A percentile compares a stretch with the other conserved stretches of the same genome.
These are phyloP conservation scores for Wilcoxina mikolae DNA, from an alignment of 495 filamentous ascomycete genomes.

Conservation along the genomic window DNA sequence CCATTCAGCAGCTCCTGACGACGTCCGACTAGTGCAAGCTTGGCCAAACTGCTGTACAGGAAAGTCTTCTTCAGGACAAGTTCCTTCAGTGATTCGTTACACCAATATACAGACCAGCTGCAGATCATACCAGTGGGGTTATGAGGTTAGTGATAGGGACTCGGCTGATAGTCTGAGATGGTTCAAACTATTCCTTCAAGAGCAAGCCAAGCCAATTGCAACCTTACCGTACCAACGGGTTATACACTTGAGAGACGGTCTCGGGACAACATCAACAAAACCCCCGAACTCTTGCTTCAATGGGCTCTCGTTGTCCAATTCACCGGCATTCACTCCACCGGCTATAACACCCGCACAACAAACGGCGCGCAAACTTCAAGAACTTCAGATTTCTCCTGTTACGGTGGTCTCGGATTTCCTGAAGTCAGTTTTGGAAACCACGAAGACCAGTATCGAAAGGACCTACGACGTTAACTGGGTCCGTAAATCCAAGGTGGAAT, in stretches of 20 bases:
- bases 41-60: conserved; percentile 63
- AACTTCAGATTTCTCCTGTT: not conserved
- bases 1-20: not conserved
- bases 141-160: conserved; percentile 37
- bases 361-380: not conserved
- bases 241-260: too few species aligned
- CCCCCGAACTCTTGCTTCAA: too few species aligned
- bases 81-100: conserved; percentile 50
- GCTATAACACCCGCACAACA: not conserved
- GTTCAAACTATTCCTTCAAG: conserved; percentile 24
- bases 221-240: too few species aligned
- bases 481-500: conserved; percentile 31
- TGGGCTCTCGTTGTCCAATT: too few species aligned
- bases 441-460: conserved; percentile 7
- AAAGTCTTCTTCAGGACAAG: conserved; percentile 38
- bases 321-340: too few species aligned
- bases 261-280: too few species aligned
- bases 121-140: conserved; percentile 51
- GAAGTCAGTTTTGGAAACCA: conserved; percentile 12
- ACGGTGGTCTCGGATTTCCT: conserved; percentile 4
- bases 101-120: conserved; percentile 32
- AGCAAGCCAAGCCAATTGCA: conserved; percentile 39
- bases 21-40: conserved; percentile 57
- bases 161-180: conserved; percentile 11
- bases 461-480: conserved; percentile 19